These are phyloP conservation scores for Volvox carteri DNA, from an alignment of 163 green algal genomes.

Conservation along the genomic window DNA sequence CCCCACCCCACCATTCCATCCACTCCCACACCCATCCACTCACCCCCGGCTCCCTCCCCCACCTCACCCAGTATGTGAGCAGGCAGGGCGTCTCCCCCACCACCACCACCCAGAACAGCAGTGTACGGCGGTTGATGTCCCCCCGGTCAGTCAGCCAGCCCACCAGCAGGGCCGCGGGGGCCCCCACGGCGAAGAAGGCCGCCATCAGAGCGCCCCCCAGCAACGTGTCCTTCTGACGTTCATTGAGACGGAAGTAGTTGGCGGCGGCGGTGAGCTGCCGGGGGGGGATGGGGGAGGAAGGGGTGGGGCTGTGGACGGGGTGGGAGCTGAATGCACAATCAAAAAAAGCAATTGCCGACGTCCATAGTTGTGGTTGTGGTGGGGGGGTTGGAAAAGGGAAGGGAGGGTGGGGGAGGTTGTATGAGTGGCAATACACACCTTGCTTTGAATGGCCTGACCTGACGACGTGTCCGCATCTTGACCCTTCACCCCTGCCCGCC, in stretches of 20 bases:
- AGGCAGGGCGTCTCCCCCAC: conserved; percentile 88
- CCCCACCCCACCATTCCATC: background rate
- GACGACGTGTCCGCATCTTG: no score
- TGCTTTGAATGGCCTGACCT: no score
- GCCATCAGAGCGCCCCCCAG: conserved; percentile 72
- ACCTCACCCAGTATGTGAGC: conserved; percentile 76
- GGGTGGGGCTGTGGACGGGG: background rate
- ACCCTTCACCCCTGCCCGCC: no score
- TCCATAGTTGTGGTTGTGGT: no score
- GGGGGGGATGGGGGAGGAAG: background rate
- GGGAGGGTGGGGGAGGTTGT: background rate
- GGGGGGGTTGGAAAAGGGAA: background rate
- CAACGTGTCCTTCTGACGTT: conserved; percentile 71
- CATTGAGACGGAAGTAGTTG: conserved; percentile 82
- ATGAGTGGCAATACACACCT: no score
- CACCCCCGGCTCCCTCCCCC: conserved; percentile 14
- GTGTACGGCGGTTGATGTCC: conserved; percentile 71
- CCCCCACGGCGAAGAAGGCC: conserved; percentile 91
- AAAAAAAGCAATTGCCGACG: no score
- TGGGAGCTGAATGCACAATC: background rate
- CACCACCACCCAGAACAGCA: conserved; percentile 89
- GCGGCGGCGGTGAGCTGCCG: conserved; percentile 70
- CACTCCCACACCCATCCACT: background rate
- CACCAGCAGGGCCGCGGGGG: conserved; percentile 84
- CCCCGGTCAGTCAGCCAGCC: conserved; percentile 84